Base-by-base conservation (phyloP, 352 stramenopile genomes). In the Phytophthora syringae region DNA sequence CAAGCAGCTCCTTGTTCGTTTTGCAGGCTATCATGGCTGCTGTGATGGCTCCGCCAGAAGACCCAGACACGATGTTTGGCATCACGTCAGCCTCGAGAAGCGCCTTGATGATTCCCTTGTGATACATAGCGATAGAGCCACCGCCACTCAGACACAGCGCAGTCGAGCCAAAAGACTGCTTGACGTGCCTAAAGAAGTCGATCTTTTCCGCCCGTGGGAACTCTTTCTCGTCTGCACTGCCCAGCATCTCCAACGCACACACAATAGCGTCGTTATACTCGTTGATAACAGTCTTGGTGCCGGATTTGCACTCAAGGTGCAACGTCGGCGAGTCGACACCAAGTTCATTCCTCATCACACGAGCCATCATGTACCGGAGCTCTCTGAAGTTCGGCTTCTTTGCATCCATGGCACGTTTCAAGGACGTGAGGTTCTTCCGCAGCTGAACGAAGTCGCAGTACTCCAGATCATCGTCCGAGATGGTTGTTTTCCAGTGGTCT, bases 81-180 rank as follows among this genome's bases (percentile, higher is more conserved):
- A 98, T 80, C 3, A 98, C 11, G 37, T 93, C 84, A 0, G 83
- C 83, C 48, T 98, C 86, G 7, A 98, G 74, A 18, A 99, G 67
- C 12, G 92, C 92, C 24, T 88, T 86, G 21, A 98, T 90, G n/a
- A 97, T 93, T 27, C 96, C 96, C 53, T 98, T 86, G 76, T 98
- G 96, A 62, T 98, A 98, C 94, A 99, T 98, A 3, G 92, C 88
- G 54, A 93, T 96, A 54, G 65, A 88, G 25, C 96, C 96, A 21
- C 96, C 96, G 34, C 96, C 96, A 32, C 82, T 97, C 5, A 99
- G 74, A 74, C 95, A 98, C n/a, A 99, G 68, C 27, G 94, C 94
- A 5, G 94, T 97, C 3, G 86, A 80, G 1, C 96, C 96, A 52
- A 97, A 94, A 64, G 96, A 86, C 16, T 89, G 77, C 60, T 89